Conservation (phyloP, 78 protist genomes). For the Cavenderia fasciculata region DNA sequence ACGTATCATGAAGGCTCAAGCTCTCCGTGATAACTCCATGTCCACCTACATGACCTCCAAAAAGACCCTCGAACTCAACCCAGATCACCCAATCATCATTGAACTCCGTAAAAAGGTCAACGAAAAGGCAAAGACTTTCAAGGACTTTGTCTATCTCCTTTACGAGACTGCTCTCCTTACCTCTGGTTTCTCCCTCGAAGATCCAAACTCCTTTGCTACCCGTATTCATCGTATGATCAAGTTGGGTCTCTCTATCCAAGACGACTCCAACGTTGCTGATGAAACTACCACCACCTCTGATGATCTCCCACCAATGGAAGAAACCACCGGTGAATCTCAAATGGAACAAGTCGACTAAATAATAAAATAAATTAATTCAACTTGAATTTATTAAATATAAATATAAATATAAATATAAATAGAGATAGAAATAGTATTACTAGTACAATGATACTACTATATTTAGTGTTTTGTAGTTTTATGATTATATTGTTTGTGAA, state of each 20-base stretch:
- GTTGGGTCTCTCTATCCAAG: constrained; percentile 93
- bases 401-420: too few relatives aligned
- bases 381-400: too few relatives aligned
- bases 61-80: constrained; percentile 99
- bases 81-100: constrained; percentile 95
- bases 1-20: constrained; percentile 99
- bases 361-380: too few relatives aligned
- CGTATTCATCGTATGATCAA: constrained; percentile 99
- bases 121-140: constrained; percentile 92
- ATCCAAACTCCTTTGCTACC: constrained; percentile 93
- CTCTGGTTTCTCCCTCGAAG: constrained; percentile 99
- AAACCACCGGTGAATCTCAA: constrained; percentile 64
- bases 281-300: constrained; percentile 71
- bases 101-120: constrained; percentile 89
- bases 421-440: too few relatives aligned
- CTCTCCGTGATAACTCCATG: constrained; percentile 97
- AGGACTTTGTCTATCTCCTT: constrained; percentile 96
- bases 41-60: constrained; percentile 96
- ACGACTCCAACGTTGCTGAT: constrained; percentile 43
- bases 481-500: too few relatives aligned
- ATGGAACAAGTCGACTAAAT: constrained; percentile 95
- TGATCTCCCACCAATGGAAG: constrained; percentile 85
- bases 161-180: constrained; percentile 98
- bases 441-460: too few relatives aligned
- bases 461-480: too few relatives aligned